These are phyloP conservation scores for Linnemannia zychae DNA, from an alignment of 192 early-diverging fungal species.

Conservation along the genomic window DNA sequence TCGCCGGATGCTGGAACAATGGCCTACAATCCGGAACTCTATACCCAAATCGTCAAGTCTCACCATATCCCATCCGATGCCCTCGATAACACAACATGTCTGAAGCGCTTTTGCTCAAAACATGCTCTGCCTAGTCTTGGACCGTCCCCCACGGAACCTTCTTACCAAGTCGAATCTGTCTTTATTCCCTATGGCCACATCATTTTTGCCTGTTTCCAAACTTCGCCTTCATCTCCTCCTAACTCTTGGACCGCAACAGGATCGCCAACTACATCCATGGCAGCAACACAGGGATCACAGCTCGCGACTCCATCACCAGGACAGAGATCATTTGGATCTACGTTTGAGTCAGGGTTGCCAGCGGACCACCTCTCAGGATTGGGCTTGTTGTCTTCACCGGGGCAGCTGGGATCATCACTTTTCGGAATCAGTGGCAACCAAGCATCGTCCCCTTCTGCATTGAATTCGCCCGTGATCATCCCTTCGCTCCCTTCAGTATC, in stretches of 20 bases:
- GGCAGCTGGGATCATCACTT: conserved; percentile 2
- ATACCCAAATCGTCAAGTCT: conserved; percentile 58
- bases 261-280: conserved; percentile 11
- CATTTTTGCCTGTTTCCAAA: conserved; percentile 62
- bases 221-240: conserved; percentile 27
- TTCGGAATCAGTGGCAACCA: conserved; percentile 17
- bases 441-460: conserved; percentile 16
- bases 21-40: conserved; percentile 52
- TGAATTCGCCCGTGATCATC: conserved; percentile 47
- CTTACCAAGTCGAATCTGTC: conserved; percentile 56
- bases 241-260: conserved; percentile 17
- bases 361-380: conserved; percentile 30
- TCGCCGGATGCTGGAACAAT: conserved; percentile 25
- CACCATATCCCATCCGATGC: conserved; percentile 53
- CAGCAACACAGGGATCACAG: conserved; percentile 16
- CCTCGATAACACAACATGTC: conserved; percentile 52
- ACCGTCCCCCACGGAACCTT: conserved; percentile 26
- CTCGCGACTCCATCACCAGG: conserved; percentile 24
- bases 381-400: conserved; percentile 30
- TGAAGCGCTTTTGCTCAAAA: conserved; percentile 56
- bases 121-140: conserved; percentile 38
- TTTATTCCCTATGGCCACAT: conserved; percentile 60
- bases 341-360: conserved; percentile 8
- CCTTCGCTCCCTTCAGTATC: conserved; percentile 45
- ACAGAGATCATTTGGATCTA: conserved; percentile 13